These are phyloP conservation scores for Cercospora janseana DNA, from an alignment of 2,329 filamentous ascomycete species.

Conservation along the genomic window DNA sequence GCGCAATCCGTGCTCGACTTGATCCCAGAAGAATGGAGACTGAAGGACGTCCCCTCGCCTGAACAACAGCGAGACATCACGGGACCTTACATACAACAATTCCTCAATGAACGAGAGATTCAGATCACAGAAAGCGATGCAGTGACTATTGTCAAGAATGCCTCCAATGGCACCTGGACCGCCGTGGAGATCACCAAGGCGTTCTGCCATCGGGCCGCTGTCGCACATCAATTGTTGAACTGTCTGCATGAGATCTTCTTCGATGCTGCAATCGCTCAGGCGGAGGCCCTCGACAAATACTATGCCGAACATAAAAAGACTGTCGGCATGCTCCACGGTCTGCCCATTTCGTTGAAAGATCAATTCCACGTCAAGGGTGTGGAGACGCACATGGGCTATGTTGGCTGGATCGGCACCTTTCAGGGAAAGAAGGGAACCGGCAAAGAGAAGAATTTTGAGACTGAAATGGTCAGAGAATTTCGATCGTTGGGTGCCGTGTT, in stretches of 20 bases:
- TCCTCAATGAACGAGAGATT: conserved; percentile 53
- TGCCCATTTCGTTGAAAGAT: conserved; percentile 51
- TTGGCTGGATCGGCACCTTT: conserved; percentile 64
- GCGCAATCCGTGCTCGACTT: conserved; percentile 53
- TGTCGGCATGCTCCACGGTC: conserved; percentile 49
- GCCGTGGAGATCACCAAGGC: conserved; percentile 56
- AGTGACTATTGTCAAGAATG: conserved; percentile 55
- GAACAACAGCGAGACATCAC: conserved; percentile 58
- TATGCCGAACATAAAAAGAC: conserved; percentile 39
- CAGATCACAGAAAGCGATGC: conserved; percentile 62
- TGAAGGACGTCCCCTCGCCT: conserved; percentile 49
- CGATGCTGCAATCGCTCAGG: conserved; percentile 45
- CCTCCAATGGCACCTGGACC: conserved; percentile 55
- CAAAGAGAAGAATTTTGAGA: conserved; percentile 54
- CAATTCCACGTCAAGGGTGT: conserved; percentile 51
- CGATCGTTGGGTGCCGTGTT: conserved; percentile 54
- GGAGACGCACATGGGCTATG: conserved; percentile 57
- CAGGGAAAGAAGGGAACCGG: conserved; percentile 54
- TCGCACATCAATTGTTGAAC: conserved; percentile 51
- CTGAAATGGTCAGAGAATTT: conserved; percentile 57
- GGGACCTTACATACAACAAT: conserved; percentile 56
- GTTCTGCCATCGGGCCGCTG: conserved; percentile 56
- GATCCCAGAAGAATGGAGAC: conserved; percentile 58
- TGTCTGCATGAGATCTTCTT: conserved; percentile 52
- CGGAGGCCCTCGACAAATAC: conserved; percentile 45